A percentile compares a stretch with the other conserved stretches of the same genome.
Conservation (phyloP, 345 rosid genomes). For the Clarkia xantiana region DNA sequence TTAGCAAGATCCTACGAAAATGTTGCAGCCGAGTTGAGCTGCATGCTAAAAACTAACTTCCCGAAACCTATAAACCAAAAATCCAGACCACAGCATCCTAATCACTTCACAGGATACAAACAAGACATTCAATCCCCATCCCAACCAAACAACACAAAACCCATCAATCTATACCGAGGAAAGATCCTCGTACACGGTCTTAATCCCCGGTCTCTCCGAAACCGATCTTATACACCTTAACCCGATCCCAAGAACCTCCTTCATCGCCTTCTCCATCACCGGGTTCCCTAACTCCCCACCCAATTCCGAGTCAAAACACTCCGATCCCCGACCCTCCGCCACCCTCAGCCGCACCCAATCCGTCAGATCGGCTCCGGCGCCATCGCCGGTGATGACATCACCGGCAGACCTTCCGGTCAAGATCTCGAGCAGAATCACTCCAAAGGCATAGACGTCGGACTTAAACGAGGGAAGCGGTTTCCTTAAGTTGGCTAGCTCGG, state of each 20-base stretch:
- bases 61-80: no score
- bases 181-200: constrained; percentile 91
- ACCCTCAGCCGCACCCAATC: constrained; percentile 71
- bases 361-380: constrained; percentile 59
- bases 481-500: constrained; percentile 79
- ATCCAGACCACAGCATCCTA: no score
- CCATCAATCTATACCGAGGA: constrained; percentile 45
- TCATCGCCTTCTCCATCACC: constrained; percentile 64
- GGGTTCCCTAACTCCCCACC: constrained; percentile 38
- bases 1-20: no score
- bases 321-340: constrained; percentile 51
- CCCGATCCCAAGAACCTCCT: constrained; percentile 84
- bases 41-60: no score
- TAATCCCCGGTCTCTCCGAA: constrained; percentile 92
- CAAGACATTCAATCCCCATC: constrained; percentile 9
- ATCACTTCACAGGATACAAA: constrained; percentile 3
- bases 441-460: constrained; percentile 93
- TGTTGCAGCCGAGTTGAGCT: no score
- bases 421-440: constrained; percentile 65
- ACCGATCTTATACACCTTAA: constrained; percentile 60
- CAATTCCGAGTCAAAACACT: constrained; percentile 63
- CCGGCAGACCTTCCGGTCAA: constrained; percentile 88
- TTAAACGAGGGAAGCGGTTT: constrained; percentile 86
- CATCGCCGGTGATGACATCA: constrained; percentile 74
- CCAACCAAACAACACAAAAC: not conserved